Conservation (phyloP, 2,329 filamentous ascomycete genomes). For the Botrytis byssoidea region DNA sequence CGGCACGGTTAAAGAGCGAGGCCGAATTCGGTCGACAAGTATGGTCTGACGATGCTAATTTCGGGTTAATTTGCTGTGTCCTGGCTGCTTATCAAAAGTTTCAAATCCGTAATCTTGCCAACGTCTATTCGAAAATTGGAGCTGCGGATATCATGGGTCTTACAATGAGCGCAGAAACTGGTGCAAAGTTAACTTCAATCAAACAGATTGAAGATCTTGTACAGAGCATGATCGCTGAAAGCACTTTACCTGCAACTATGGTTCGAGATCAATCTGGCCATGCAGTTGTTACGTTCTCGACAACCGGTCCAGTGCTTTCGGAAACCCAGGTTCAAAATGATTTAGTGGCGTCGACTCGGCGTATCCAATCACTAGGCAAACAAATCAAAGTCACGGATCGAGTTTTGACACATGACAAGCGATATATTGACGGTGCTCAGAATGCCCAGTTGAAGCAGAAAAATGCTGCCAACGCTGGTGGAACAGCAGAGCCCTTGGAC, state of each 20-base stretch:
- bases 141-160: slow-evolving; percentile 51
- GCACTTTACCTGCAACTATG: slow-evolving; percentile 54
- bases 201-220: slow-evolving; percentile 49
- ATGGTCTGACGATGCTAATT: slow-evolving; percentile 73
- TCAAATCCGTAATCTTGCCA: slow-evolving; percentile 70
- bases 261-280: slow-evolving; percentile 41
- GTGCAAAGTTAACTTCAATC: slow-evolving; percentile 43
- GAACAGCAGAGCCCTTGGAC: slow-evolving; percentile 26
- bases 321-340: slow-evolving; percentile 53
- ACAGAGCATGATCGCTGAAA: slow-evolving; percentile 54
- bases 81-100: slow-evolving; percentile 70
- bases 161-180: slow-evolving; percentile 56
- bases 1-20: slow-evolving; percentile 61
- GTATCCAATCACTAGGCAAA: slow-evolving; percentile 47
- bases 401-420: slow-evolving; percentile 54
- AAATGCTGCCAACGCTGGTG: slow-evolving; percentile 22
- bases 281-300: slow-evolving; percentile 52
- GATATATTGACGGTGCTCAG: slow-evolving; percentile 51
- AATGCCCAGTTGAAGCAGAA: slow-evolving; percentile 49
- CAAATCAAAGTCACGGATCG: slow-evolving; percentile 54
- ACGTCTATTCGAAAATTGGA: slow-evolving; percentile 64
- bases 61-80: slow-evolving; percentile 67
- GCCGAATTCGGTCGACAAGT: slow-evolving; percentile 55
- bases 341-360: slow-evolving; percentile 44
- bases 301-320: slow-evolving; percentile 45